These are phyloP conservation scores for Suillus bovinus DNA, from an alignment of 768 basidiomycete species.

Conservation along the genomic window DNA sequence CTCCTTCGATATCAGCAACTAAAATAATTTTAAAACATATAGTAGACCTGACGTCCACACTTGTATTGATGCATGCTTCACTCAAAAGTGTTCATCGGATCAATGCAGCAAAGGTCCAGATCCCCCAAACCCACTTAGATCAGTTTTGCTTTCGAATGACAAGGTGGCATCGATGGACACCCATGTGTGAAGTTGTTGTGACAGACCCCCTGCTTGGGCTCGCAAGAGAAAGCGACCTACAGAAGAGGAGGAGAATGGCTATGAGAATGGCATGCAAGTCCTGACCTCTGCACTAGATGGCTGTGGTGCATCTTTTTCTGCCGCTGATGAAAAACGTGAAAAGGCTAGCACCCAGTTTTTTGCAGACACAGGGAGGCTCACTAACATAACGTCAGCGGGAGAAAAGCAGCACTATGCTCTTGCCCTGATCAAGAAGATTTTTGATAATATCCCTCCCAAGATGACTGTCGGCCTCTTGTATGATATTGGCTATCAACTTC, in stretches of 20 bases:
- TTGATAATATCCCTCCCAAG: constrained; percentile 16
- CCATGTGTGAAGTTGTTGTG: constrained; percentile 4
- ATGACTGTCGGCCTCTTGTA: constrained; percentile 23
- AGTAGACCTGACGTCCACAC: constrained; percentile 11
- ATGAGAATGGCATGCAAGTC: constrained; percentile 24
- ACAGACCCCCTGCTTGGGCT: background rate
- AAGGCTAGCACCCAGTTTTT: constrained; percentile 22
- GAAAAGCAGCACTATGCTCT: constrained; percentile 21
- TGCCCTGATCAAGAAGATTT: constrained; percentile 3
- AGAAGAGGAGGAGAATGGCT: constrained; percentile 4
- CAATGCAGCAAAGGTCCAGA: constrained; percentile 14
- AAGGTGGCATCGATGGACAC: constrained; percentile 23
- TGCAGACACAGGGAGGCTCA: constrained; percentile 19
- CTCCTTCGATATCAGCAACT: background rate
- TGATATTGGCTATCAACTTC: constrained; percentile 26
- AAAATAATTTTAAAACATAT: background rate
- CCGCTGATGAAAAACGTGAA: constrained; percentile 12
- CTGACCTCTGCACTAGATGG: constrained; percentile 32
- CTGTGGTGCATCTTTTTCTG: constrained; percentile 30
- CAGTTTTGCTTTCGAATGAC: constrained; percentile 21
- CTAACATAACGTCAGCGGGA: constrained; percentile 20
- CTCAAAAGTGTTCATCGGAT: constrained; percentile 24
- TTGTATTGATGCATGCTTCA: constrained; percentile 36
- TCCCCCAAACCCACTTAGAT: constrained; percentile 15
- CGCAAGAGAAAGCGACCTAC: background rate